Evolutionary conservation across 2,329 filamentous ascomycete species (phyloP), one percentile per base, ranked within the genome.

Genomic region (Lecanoromycetidae sp.): DNA sequence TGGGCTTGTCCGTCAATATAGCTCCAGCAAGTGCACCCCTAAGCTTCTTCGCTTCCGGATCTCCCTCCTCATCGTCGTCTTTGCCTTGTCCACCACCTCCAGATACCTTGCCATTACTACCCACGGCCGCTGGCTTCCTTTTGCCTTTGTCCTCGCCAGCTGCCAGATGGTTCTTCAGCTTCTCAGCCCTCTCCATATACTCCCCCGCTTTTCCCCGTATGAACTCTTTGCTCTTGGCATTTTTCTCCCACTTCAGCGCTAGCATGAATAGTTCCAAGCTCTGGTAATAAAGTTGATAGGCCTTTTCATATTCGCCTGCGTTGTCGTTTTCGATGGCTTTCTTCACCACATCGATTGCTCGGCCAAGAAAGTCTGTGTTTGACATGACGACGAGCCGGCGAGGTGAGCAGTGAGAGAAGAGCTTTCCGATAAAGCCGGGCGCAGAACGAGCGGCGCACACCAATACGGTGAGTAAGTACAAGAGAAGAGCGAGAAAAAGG

Each of bases 241-340:
- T 96, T 77, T 96, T 98, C 71, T 98, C 91, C 90, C 90, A 98
- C 74, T 98, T 98, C 51, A 98, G 76, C 27, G 91, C 91, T 52
- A 96, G 84, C 84, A 98, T 94, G 74, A 96, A 98, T 49, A 96
- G 79, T 69, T 98, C 90, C 57, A 98, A 84, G 43, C 90, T 82
- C 57, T 87, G 82, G 72, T 94, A 95, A 77, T 98, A 98, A 54
- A 84, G 76, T 63, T 94, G 85, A 66, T 96, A 96, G 48, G 91
- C 91, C 66, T 93, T 90, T 60, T 95, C 87, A 69, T 98, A 98
- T 63, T 96, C 87, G 63, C 87, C 88, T 37, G 85, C 84, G 56
- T 90, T 94, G 71, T 98, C 91, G 58, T 84, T 81, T 64, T 94
- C 88, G 71, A 98, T 96, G 57, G 91, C 91, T 68, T 94, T 93